These are phyloP conservation scores for Cordyceps pruinosa DNA, from an alignment of 2,329 filamentous ascomycete species.

Conservation along the genomic window DNA sequence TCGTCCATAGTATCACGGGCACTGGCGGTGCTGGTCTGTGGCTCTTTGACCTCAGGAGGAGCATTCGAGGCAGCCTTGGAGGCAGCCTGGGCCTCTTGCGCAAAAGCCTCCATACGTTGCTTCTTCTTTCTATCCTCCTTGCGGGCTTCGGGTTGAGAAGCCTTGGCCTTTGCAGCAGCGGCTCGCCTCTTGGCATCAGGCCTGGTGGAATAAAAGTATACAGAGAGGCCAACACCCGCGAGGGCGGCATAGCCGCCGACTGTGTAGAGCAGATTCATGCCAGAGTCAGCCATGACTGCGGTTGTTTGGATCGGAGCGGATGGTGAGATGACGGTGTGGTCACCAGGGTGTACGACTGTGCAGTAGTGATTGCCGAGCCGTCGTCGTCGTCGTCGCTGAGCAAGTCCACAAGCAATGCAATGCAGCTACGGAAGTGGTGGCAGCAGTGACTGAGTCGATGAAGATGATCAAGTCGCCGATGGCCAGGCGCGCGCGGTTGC, in stretches of 20 bases:
- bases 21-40: conserved; percentile 18
- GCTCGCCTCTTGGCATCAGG: conserved; percentile 26
- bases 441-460: neutral
- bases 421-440: neutral
- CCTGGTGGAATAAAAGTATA: conserved; percentile 30
- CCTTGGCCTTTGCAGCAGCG: conserved; percentile 22
- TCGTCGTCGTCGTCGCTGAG: neutral
- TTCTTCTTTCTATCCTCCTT: conserved; percentile 41
- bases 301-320: neutral
- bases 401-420: neutral
- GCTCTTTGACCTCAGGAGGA: conserved; percentile 23
- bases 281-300: conserved; percentile 26
- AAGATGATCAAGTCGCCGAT: neutral
- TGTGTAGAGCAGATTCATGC: conserved; percentile 31
- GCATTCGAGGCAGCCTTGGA: conserved; percentile 33
- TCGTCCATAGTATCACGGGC: conserved; percentile 45
- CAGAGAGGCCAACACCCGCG: conserved; percentile 28
- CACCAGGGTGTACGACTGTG: conserved; percentile 17
- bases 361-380: neutral
- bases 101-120: conserved; percentile 38
- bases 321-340: conserved; percentile 8
- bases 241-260: conserved; percentile 31
- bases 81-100: conserved; percentile 29
- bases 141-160: conserved; percentile 25
- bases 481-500: conserved; percentile 11